Conservation (phyloP, 1,284 basidiomycete species). For the Sphagnurus paluster region DNA sequence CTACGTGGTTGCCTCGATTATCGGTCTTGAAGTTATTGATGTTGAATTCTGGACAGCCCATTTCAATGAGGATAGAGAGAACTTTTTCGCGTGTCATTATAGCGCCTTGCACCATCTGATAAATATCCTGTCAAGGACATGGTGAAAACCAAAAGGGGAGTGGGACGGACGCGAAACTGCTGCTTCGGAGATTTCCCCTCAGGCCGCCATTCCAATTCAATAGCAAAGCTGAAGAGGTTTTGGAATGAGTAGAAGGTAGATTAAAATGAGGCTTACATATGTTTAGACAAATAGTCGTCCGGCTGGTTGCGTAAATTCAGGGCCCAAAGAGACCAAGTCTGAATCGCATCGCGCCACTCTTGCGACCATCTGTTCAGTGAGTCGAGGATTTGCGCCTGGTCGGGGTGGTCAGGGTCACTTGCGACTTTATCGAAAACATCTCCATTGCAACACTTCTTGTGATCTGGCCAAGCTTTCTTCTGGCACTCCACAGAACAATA, state of each 20-base stretch:
- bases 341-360: conserved; percentile 15
- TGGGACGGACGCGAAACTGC: conserved; percentile 10
- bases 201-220: conserved; percentile 8
- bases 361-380: conserved; percentile 10
- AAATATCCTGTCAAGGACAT: background rate
- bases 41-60: conserved; percentile 19
- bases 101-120: conserved; percentile 27
- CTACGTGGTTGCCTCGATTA: conserved; percentile 26
- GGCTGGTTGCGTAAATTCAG: conserved; percentile 11
- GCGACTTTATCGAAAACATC: conserved; percentile 7
- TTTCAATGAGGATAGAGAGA: conserved; percentile 19
- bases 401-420: conserved; percentile 3
- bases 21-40: conserved; percentile 25
- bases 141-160: background rate
- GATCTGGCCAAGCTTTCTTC: conserved; percentile 11
- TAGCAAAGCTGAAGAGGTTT: conserved; percentile 1
- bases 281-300: conserved; percentile 9
- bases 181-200: background rate
- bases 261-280: conserved; percentile 7
- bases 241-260: background rate
- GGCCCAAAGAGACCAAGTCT: conserved; percentile 9
- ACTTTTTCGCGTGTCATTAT: conserved; percentile 28
- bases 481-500: conserved; percentile 15
- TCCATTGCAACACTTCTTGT: conserved; percentile 11
- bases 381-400: conserved; percentile 3